A percentile compares a stretch with the other conserved stretches of the same genome.
Conservation (phyloP, 768 basidiomycete genomes). For the Macrolepiota dolichaula region DNA sequence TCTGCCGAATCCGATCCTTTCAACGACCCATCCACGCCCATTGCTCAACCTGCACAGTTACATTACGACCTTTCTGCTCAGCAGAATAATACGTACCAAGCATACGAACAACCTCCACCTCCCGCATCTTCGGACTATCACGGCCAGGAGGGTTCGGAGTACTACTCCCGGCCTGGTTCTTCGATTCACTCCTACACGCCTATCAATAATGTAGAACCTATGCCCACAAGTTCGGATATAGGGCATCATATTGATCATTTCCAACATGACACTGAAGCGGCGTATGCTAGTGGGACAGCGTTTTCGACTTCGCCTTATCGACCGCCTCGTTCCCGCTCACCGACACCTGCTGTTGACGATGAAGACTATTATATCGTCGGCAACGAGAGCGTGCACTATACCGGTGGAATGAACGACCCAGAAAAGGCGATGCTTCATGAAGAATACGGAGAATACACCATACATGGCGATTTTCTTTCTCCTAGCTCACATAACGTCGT, state of each 20-base stretch:
- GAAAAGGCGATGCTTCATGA: constrained; percentile 34
- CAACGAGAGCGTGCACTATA: constrained; percentile 55
- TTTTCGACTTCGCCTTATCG: constrained; percentile 44
- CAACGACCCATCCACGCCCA: constrained; percentile 21
- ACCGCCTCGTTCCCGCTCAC: constrained; percentile 67
- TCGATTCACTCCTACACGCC: constrained; percentile 25
- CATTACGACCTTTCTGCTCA: constrained; percentile 11
- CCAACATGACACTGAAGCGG: constrained; percentile 55
- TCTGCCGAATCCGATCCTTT: constrained; percentile 23
- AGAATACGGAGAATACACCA: constrained; percentile 21
- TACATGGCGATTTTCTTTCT: constrained; percentile 23
- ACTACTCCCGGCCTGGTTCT: not conserved
- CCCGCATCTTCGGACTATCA: constrained; percentile 13
- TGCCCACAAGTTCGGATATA: constrained; percentile 32
- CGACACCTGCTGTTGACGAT: constrained; percentile 71
- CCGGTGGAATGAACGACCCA: constrained; percentile 36
- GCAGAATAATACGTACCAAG: constrained; percentile 28
- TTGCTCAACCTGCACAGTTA: constrained; percentile 12
- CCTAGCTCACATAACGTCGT: constrained; percentile 23
- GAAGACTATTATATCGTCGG: constrained; percentile 65
- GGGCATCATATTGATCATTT: constrained; percentile 66
- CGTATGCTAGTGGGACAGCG: constrained; percentile 59
- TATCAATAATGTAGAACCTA: constrained; percentile 24
- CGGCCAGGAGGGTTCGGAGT: not conserved
- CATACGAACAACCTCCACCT: constrained; percentile 31